Base-by-base conservation (phyloP, 2,329 filamentous ascomycete species). In the Coleophoma crateriformis region DNA sequence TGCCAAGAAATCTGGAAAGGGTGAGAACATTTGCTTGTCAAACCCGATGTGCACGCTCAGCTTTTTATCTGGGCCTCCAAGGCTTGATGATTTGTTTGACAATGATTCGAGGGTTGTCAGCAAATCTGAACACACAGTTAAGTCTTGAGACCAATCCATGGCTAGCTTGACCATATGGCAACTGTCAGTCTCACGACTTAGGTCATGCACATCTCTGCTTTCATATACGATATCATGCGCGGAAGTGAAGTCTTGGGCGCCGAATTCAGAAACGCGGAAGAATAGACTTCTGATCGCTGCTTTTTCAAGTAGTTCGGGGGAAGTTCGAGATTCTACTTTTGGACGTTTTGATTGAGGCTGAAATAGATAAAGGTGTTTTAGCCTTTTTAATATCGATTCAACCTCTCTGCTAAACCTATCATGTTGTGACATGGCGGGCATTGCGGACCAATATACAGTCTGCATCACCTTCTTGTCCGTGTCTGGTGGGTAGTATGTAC, bases 371-470 rank as follows among this genome's bases (percentile, higher is more conserved):
- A 19, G 19, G 19, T 19, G 19, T 19, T 19, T 3, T 3, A 19
- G 19, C 2, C 3, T 19, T 19, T 19, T 19, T 2, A 19, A 19
- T 2, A 19, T 19, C 2, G 3, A 19, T 19, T 19, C 3, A 19
- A 19, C 19, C 19, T 55, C 45, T 2, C 56, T 52, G 35, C 63
- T 63, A 39, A 78, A 77, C 0, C 59, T 57, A 0, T 67, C 66
- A 48, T 80, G 69, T 47, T 82, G 78, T 0, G 72, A 59, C 1
- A 75, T 53, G 5, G 64, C 67, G 1, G 67, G 64, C 0, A 81
- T 57, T 0, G 46, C 0, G 0, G 58, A 47, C 78, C 78, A 82
- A 0, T 13, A 1, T 3, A 78, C 66, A 0, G 43, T 65, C 48
- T 82, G 74, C 76, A 81, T 81, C 0, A 65, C 62, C 13, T 57